phyloP scores from a whole-genome alignment of 352 stramenopile species.

The Elongisporangium senticosum region DNA sequence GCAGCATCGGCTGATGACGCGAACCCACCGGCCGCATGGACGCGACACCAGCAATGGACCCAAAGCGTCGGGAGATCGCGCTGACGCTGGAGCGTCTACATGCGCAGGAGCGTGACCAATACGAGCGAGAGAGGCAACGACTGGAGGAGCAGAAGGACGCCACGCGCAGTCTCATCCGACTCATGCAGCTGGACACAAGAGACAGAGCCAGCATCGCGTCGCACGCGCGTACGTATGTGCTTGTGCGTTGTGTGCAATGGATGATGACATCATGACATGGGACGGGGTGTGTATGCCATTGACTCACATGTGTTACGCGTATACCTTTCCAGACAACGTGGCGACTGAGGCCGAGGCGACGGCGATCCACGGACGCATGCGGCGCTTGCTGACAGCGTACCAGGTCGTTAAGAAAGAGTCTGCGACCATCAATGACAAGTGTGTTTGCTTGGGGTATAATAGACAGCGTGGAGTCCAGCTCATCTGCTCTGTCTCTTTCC shows the following conservation, averaged over 20 bases:
- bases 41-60: not conserved
- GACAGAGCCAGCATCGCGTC: slow-evolving; percentile 23
- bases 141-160: slow-evolving; percentile 21
- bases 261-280: slow-evolving; percentile 2
- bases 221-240: slow-evolving; percentile 24
- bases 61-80: slow-evolving; percentile 20
- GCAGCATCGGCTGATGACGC: not conserved
- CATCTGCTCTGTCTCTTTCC: slow-evolving; percentile 3
- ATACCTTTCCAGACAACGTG: slow-evolving; percentile 17
- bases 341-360: slow-evolving; percentile 28
- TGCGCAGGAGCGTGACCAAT: slow-evolving; percentile 3
- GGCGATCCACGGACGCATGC: slow-evolving; percentile 27
- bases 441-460: too few relatives aligned
- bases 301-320: not conserved
- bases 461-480: too few relatives aligned
- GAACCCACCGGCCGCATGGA: not conserved
- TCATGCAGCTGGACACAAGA: slow-evolving; percentile 42
- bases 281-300: not conserved
- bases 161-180: slow-evolving; percentile 42
- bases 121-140: slow-evolving; percentile 13
- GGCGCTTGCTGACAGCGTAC: slow-evolving; percentile 25
- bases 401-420: slow-evolving; percentile 44
- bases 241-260: not conserved
- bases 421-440: slow-evolving; percentile 48
- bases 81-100: slow-evolving; percentile 26